Evolutionary conservation across 176 grass and related monocot genomes (phyloP).

Genomic region (Carex littledalei): DNA sequence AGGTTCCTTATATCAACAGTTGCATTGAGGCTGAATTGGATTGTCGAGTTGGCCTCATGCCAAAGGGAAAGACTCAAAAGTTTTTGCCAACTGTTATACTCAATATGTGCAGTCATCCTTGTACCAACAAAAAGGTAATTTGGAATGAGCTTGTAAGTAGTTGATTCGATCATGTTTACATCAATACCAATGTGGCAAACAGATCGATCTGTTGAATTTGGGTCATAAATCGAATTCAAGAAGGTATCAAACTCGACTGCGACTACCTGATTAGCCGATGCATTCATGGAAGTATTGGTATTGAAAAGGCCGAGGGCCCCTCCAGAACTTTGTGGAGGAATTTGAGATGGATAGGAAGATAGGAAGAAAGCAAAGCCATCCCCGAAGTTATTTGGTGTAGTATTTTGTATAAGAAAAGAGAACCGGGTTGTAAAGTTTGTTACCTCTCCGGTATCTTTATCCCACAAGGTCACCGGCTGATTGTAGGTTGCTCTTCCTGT

Average conservation of each 20-base stretch:
- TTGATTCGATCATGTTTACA: no score
- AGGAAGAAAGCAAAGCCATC: constrained; percentile 32
- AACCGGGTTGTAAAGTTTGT: constrained; percentile 36
- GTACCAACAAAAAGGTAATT: no score
- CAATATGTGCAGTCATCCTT: no score
- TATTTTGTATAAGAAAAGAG: constrained; percentile 16
- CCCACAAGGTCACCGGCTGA: constrained; percentile 27
- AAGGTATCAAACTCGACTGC: constrained; percentile 29
- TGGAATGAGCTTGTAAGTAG: no score
- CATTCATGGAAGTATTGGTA: not conserved
- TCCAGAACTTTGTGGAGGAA: not conserved
- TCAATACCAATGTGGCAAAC: constrained; percentile 1
- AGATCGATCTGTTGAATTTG: not conserved
- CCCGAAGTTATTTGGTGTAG: not conserved
- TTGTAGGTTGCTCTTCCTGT: constrained; percentile 22
- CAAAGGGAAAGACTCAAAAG: no score
- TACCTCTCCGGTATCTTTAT: constrained; percentile 21
- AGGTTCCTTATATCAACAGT: no score
- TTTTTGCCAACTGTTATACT: no score
- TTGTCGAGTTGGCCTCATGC: no score
- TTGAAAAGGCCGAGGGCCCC: not conserved
- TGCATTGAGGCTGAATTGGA: no score
- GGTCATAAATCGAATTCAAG: not conserved
- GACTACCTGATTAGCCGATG: not conserved
- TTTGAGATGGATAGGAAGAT: not conserved